Evolutionary conservation across 768 basidiomycete species (phyloP).

Genomic region (Hypsizygus marmoreus): DNA sequence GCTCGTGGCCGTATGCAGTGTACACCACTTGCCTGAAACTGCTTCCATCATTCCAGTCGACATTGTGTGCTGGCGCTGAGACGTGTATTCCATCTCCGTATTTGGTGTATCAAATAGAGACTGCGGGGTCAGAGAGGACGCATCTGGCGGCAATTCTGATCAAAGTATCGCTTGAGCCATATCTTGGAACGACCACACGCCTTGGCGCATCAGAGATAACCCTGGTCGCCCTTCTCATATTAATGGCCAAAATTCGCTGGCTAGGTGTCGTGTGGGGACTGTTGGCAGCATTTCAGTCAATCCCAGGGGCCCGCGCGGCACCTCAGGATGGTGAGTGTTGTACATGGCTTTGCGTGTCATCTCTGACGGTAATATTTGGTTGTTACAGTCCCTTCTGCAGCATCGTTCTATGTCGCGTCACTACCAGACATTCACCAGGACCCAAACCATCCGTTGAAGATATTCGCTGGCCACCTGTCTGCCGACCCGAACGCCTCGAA

Average conservation of each 20-base stretch:
- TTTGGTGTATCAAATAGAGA: no score
- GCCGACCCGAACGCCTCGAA: conserved; percentile 65
- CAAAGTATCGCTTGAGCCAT: no score
- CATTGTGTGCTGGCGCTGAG: no score
- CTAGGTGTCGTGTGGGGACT: conserved; percentile 15
- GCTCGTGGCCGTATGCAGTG: no score
- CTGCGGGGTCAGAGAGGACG: no score
- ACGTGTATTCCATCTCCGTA: no score
- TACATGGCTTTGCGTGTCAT: not conserved
- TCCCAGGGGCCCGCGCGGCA: conserved; percentile 22
- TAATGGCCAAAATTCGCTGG: conserved; percentile 12
- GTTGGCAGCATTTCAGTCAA: conserved; percentile 11
- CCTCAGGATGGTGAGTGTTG: conserved; percentile 42
- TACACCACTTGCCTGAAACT: no score
- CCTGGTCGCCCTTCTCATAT: no score
- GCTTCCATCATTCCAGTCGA: no score
- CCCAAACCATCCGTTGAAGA: conserved; percentile 66
- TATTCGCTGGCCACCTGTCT: conserved; percentile 85
- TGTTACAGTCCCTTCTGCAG: conserved; percentile 70
- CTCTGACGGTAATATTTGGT: conserved; percentile 8
- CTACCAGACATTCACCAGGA: conserved; percentile 81
- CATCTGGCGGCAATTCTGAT: no score
- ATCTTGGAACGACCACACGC: no score
- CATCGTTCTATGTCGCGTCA: conserved; percentile 78
- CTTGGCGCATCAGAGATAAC: no score